A percentile compares a stretch with the other conserved stretches of the same genome.
Conservation (phyloP, 345 rosid species). For the Citrus trifoliata region DNA sequence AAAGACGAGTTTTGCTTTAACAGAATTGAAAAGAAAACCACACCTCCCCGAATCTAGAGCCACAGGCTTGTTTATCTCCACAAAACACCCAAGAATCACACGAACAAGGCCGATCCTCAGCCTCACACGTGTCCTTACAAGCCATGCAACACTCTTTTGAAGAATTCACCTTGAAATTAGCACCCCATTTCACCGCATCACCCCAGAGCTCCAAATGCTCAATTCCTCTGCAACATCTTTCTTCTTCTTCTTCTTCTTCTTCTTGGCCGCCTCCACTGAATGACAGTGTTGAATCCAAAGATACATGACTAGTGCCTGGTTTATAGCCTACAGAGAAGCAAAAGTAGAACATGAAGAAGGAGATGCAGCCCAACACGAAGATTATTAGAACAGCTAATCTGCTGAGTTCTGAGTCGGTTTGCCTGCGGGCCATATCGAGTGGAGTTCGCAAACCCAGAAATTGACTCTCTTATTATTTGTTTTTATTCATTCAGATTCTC, state of each 20-base stretch:
- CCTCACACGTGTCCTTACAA: slow-evolving; percentile 37
- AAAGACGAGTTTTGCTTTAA: background rate
- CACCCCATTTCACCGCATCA: slow-evolving; percentile 46
- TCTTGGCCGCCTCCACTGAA: background rate
- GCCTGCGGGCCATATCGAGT: slow-evolving; percentile 31
- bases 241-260: slow-evolving; percentile 8
- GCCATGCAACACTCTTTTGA: slow-evolving; percentile 39
- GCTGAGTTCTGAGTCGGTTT: slow-evolving; percentile 20
- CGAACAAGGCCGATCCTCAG: slow-evolving; percentile 29
- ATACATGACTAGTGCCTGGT: background rate
- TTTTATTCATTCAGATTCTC: background rate
- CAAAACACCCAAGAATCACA: slow-evolving; percentile 54
- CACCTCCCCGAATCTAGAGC: slow-evolving; percentile 46
- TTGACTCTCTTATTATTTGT: background rate
- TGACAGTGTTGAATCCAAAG: slow-evolving; percentile 1
- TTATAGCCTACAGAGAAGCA: slow-evolving; percentile 19
- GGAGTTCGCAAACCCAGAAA: background rate
- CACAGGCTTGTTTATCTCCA: slow-evolving; percentile 34
- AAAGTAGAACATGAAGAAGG: slow-evolving; percentile 28
- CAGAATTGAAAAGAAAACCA: background rate
- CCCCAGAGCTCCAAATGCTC: slow-evolving; percentile 49
- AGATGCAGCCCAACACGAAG: slow-evolving; percentile 20
- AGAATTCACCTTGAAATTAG: slow-evolving; percentile 37
- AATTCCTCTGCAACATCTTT: slow-evolving; percentile 38
- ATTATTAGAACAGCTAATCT: slow-evolving; percentile 23